Percentiles rank a stretch among this genome's conserved stretches.
Conservation (phyloP, 768 basidiomycete genomes). For the Russula ochroleuca region DNA sequence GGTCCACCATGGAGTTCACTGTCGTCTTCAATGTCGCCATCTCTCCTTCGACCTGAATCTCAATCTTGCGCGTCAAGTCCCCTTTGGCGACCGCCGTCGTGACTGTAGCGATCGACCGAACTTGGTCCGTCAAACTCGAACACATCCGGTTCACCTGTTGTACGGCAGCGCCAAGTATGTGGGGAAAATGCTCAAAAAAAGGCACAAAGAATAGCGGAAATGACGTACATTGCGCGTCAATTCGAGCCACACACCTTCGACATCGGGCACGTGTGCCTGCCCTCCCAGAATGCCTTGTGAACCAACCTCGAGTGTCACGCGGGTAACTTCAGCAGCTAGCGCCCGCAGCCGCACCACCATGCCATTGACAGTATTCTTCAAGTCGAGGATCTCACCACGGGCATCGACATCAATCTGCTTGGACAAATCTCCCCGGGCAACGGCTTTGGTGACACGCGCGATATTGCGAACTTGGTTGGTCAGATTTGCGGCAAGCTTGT, state of each 20-base stretch:
- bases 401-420: constrained; percentile 88
- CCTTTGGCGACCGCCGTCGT: constrained; percentile 86
- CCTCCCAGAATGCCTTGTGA: constrained; percentile 84
- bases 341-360: constrained; percentile 50
- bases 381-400: constrained; percentile 78
- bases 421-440: constrained; percentile 81
- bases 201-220: neutral
- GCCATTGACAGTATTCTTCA: constrained; percentile 55
- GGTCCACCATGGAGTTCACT: constrained; percentile 89
- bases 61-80: constrained; percentile 85
- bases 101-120: constrained; percentile 76
- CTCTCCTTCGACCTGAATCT: constrained; percentile 80
- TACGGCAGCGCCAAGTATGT: neutral
- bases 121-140: constrained; percentile 68
- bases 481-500: constrained; percentile 69
- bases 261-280: constrained; percentile 70
- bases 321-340: constrained; percentile 72
- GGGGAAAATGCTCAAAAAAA: neutral
- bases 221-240: constrained; percentile 61
- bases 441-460: constrained; percentile 57
- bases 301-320: constrained; percentile 78
- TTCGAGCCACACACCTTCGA: constrained; percentile 81
- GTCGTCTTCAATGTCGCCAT: constrained; percentile 78
- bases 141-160: constrained; percentile 70
- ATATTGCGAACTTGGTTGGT: constrained; percentile 53